Base-by-base conservation (phyloP, 768 basidiomycete genomes). In the Rickenella mellea region DNA sequence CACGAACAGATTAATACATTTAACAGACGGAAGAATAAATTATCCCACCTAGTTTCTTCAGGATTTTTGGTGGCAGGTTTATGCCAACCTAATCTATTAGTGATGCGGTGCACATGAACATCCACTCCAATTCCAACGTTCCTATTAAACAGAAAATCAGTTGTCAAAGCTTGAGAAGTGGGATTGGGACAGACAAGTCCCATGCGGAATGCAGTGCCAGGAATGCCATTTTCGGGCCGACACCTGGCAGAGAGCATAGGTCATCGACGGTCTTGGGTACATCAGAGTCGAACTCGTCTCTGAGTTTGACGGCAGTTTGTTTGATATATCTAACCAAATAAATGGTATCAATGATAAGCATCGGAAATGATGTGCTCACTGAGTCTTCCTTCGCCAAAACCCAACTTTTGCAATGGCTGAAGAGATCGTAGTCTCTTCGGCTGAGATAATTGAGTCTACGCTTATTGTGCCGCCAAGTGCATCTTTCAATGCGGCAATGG, bases 201-300 rank as follows among this genome's bases (percentile, higher is more conserved):
- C 88, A 94, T 1, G 88, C 90, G 21, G 74, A 74, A 50, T 91
- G 90, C 2, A 94, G 68, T 2, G 79, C 67, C 27, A 96, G 59
- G 61, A 88, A 94, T 1, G 89, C 89, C 91, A 98, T 96, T 60
- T 99, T 98, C 0, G 92, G 94, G 0, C 94, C 94, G 0, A 97
- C 92, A 0, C 94, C 94, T 2, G 80, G 80, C 10, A 98, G 62
- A 4, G 83, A 83, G 50, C 90, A 88, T 7, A 99, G 67, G 29
- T 87, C 88, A 27, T 91, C 91, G 3, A 83, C 78, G 0, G 89
- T 92, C 56, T 83, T 79, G 0, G 94, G 94, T 0, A 98, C 81
- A 46, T 97, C 92, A 2, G 81, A 81, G 33, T 73, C 71, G 45
- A 88, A 89, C 0, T 81, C 71, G 44, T 88, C 81, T 14, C 70